Evolutionary conservation across 2,329 filamentous ascomycete species (phyloP).

Genomic region (Fusarium sterilihyphosum): DNA sequence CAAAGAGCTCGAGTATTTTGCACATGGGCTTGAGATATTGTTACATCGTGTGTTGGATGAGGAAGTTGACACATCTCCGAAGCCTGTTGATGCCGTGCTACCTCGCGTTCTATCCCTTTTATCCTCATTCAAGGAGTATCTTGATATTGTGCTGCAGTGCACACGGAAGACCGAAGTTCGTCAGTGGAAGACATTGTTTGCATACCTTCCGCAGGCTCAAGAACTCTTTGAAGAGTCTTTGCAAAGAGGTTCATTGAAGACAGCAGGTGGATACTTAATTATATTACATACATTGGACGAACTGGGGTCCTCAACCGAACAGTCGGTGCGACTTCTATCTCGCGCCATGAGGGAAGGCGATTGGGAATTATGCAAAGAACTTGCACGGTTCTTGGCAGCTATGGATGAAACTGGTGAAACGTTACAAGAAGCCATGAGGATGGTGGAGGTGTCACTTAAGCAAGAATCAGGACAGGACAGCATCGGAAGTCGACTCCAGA

Average conservation of each 20-base stretch:
- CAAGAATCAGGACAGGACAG: constrained; percentile 43
- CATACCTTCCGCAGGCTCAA: constrained; percentile 87
- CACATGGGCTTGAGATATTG: constrained; percentile 90
- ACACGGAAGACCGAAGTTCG: constrained; percentile 96
- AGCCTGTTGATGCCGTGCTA: constrained; percentile 71
- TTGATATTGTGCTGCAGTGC: constrained; percentile 96
- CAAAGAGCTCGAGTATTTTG: constrained; percentile 87
- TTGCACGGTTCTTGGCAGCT: constrained; percentile 93
- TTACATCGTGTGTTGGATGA: constrained; percentile 94
- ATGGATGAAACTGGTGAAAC: constrained; percentile 88
- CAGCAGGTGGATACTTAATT: constrained; percentile 94
- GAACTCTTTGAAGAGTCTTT: constrained; percentile 94
- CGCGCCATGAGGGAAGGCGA: constrained; percentile 86
- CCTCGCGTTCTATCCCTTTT: constrained; percentile 70
- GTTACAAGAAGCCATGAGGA: constrained; percentile 75
- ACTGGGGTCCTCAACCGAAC: constrained; percentile 74
- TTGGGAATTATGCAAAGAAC: constrained; percentile 95
- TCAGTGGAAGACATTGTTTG: constrained; percentile 94
- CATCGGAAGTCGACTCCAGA: constrained; percentile 46
- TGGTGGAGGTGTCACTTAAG: constrained; percentile 59
- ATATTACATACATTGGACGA: constrained; percentile 87
- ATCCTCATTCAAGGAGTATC: constrained; percentile 83
- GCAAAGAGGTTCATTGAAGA: constrained; percentile 86
- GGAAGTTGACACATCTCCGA: constrained; percentile 80
- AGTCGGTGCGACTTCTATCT: constrained; percentile 82